Conservation (phyloP, 2,329 filamentous ascomycete species). For the Xylaria sp. region DNA sequence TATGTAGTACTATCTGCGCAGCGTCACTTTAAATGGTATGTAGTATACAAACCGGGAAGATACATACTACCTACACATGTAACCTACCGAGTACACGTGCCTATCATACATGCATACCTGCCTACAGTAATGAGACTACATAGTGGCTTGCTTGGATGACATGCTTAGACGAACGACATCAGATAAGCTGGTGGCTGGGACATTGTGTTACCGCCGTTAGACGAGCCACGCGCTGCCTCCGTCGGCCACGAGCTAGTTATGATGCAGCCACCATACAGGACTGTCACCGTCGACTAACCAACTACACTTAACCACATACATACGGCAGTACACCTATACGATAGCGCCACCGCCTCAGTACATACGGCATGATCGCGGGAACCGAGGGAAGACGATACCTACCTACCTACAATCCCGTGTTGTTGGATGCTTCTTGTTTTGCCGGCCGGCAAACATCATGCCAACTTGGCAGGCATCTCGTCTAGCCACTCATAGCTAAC, state of each 20-base stretch:
- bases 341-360: slow-evolving; percentile 19
- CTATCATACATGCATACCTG: background rate
- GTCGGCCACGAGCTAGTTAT: background rate
- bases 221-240: slow-evolving; percentile 5
- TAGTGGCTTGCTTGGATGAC: too few species aligned
- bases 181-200: slow-evolving; percentile 22
- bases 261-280: slow-evolving; percentile 2
- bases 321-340: background rate
- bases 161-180: background rate
- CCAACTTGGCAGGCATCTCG: slow-evolving; percentile 6
- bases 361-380: slow-evolving; percentile 14
- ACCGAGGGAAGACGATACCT: slow-evolving; percentile 5
- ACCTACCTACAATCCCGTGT: too few species aligned
- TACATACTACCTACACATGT: background rate
- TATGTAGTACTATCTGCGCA: too few species aligned
- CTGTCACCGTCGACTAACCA: too few species aligned
- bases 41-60: background rate
- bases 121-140: background rate
- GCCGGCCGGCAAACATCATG: slow-evolving; percentile 24
- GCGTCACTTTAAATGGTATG: too few species aligned
- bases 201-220: slow-evolving; percentile 24
- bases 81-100: background rate
- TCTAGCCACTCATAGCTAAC: background rate
- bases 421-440: slow-evolving; percentile 16
- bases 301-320: too few species aligned